Conservation (phyloP, 306 rosid genomes). For the Malus orientalis region DNA sequence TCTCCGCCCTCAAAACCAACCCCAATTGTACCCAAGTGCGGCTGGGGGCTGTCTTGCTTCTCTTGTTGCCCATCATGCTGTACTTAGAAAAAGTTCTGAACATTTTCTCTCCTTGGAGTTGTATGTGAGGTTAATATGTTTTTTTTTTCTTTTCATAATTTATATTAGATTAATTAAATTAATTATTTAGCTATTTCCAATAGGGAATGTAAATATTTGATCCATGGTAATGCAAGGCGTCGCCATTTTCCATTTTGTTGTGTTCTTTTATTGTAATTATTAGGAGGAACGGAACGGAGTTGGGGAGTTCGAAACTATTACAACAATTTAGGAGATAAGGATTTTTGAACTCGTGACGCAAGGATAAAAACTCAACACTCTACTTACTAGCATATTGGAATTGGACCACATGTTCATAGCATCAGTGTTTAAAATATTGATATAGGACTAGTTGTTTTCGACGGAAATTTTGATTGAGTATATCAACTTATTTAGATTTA, state of each 20-base stretch:
- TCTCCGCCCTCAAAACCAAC: slow-evolving; percentile 13
- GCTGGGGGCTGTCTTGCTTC: slow-evolving; percentile 46
- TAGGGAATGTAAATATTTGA: not conserved
- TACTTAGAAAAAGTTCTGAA: not conserved
- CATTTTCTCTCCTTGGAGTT: not conserved
- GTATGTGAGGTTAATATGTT: slow-evolving; percentile 13
- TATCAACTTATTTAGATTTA: too few species aligned
- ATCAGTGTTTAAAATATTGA: too few species aligned
- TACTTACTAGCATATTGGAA: too few species aligned
- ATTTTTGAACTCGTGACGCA: accelerated
- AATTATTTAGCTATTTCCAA: not conserved
- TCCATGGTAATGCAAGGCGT: not conserved
- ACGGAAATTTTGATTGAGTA: too few species aligned
- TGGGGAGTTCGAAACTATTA: too few species aligned
- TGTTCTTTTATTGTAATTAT: not conserved
- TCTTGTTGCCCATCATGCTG: slow-evolving; percentile 32
- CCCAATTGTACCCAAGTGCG: not conserved
- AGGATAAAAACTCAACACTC: too few species aligned
- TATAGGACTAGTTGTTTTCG: too few species aligned
- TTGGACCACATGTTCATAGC: too few species aligned
- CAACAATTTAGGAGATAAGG: accelerated
- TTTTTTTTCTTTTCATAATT: not conserved
- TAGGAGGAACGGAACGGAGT: too few species aligned
- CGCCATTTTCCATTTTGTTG: not conserved
- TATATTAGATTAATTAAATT: not conserved